A percentile compares a stretch with the other conserved stretches of the same genome.
Conservation (phyloP, 352 stramenopile species). For the Globisporangium irregulare region DNA sequence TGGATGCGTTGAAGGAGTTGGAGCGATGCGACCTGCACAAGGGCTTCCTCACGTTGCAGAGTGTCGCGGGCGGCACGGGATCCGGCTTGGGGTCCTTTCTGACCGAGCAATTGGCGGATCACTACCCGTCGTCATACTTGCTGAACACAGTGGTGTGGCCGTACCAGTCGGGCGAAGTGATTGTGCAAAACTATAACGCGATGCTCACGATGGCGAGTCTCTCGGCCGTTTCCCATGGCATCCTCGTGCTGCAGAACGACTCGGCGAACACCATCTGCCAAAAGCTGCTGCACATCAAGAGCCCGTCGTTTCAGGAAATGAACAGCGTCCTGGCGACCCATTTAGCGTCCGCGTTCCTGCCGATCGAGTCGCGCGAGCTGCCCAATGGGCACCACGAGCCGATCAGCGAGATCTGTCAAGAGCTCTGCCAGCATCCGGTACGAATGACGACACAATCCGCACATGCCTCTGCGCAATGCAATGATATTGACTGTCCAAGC, state of each 20-base stretch:
- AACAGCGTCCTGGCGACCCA: constrained; percentile 65
- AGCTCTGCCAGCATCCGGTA: constrained; percentile 63
- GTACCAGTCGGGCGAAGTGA: constrained; percentile 80
- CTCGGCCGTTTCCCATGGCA: constrained; percentile 44
- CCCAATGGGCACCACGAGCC: constrained; percentile 21
- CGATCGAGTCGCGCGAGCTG: constrained; percentile 18
- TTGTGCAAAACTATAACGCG: constrained; percentile 91
- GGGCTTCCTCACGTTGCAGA: constrained; percentile 79
- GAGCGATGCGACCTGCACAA: constrained; percentile 68
- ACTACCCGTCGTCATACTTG: constrained; percentile 47
- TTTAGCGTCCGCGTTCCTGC: constrained; percentile 50
- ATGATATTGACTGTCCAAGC: background rate
- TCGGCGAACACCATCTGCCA: constrained; percentile 50
- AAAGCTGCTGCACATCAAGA: constrained; percentile 45
- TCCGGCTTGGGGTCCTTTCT: constrained; percentile 83
- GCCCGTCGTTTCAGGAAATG: constrained; percentile 60
- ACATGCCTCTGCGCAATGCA: background rate
- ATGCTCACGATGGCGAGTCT: constrained; percentile 84
- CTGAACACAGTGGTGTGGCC: constrained; percentile 84
- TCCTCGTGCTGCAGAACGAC: constrained; percentile 80
- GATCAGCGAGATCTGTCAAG: constrained; percentile 36
- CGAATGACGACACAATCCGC: background rate
- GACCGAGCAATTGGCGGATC: constrained; percentile 66
- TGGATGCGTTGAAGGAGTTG: constrained; percentile 35
- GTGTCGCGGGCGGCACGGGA: constrained; percentile 84